These are phyloP conservation scores for Tothia fuscella DNA, from an alignment of 2,329 filamentous ascomycete genomes.

Conservation along the genomic window DNA sequence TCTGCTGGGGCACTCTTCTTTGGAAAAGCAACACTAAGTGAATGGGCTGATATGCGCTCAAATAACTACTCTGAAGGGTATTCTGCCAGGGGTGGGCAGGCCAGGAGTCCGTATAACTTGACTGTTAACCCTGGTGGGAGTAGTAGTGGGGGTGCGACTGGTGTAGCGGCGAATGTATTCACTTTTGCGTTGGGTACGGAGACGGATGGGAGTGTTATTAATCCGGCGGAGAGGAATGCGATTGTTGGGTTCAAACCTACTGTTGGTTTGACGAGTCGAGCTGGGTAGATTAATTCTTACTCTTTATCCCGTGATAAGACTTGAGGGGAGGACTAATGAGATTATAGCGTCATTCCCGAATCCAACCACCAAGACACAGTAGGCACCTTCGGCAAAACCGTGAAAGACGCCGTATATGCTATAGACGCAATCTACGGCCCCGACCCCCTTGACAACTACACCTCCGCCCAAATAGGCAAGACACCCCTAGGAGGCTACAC, in stretches of 20 bases:
- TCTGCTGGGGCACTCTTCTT: slow-evolving; percentile 56
- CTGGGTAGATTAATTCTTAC: not conserved
- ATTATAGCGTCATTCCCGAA: slow-evolving; percentile 45
- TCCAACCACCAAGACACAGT: slow-evolving; percentile 57
- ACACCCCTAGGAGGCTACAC: slow-evolving; percentile 46
- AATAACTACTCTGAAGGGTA: slow-evolving; percentile 59
- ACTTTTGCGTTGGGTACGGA: slow-evolving; percentile 60
- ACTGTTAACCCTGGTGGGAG: slow-evolving; percentile 59
- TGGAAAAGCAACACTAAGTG: slow-evolving; percentile 57
- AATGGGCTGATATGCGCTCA: slow-evolving; percentile 64
- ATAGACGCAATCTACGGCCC: slow-evolving; percentile 51
- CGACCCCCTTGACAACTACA: slow-evolving; percentile 55
- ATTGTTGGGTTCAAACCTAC: slow-evolving; percentile 68
- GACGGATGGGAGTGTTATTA: slow-evolving; percentile 58
- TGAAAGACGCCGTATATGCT: slow-evolving; percentile 46
- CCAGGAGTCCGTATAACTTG: slow-evolving; percentile 55
- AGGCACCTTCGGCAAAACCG: slow-evolving; percentile 54
- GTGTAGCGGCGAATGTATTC: slow-evolving; percentile 51
- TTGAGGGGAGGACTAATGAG: too few species aligned
- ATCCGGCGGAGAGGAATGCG: slow-evolving; percentile 56
- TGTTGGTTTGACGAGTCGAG: slow-evolving; percentile 32
- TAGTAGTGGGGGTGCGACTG: slow-evolving; percentile 53
- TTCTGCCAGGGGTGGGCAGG: slow-evolving; percentile 51
- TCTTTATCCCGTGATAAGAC: too few species aligned
- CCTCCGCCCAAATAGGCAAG: slow-evolving; percentile 41